Conservation (phyloP, 2,329 filamentous ascomycete species). For the Ceratocystis alfenasii region DNA sequence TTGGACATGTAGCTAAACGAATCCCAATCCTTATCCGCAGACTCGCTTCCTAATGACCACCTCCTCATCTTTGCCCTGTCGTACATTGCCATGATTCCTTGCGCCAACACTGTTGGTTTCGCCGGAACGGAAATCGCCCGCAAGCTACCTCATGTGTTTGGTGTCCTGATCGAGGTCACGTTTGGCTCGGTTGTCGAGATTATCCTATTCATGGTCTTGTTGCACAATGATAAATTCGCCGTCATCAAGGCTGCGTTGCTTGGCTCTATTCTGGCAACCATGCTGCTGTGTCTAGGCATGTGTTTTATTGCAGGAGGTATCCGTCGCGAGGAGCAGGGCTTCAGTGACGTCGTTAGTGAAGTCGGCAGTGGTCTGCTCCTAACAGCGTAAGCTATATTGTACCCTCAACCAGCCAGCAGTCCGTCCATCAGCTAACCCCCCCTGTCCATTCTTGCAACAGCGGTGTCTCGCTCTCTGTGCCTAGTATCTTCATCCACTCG, state of each 20-base stretch:
- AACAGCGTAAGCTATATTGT: conserved; percentile 51
- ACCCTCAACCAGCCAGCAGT: not conserved
- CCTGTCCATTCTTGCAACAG: conserved; percentile 23
- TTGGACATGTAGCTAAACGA: not conserved
- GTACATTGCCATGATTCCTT: conserved; percentile 40
- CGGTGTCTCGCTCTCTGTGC: conserved; percentile 33
- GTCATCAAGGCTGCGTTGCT: conserved; percentile 76
- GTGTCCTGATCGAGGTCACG: conserved; percentile 49
- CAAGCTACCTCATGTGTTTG: conserved; percentile 63
- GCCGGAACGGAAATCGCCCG: conserved; percentile 57
- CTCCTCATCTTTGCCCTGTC: conserved; percentile 37
- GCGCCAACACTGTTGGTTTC: conserved; percentile 39
- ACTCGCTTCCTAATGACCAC: conserved; percentile 30
- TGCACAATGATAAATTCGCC: conserved; percentile 44
- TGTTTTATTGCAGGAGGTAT: conserved; percentile 72
- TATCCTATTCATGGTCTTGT: conserved; percentile 66
- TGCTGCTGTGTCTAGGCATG: conserved; percentile 65
- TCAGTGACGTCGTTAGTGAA: conserved; percentile 66
- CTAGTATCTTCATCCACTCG: conserved; percentile 45
- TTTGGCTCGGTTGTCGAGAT: conserved; percentile 65
- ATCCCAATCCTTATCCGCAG: not conserved
- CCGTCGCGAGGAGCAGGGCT: conserved; percentile 53
- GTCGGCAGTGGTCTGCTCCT: conserved; percentile 65
- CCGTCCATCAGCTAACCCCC: conserved; percentile 1
- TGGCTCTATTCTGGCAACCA: conserved; percentile 70